A percentile compares a stretch with the other conserved stretches of the same genome.
Evolutionary conservation across 2,329 filamentous ascomycete genomes (phyloP).

Genomic region (Diaporthe velutina): DNA sequence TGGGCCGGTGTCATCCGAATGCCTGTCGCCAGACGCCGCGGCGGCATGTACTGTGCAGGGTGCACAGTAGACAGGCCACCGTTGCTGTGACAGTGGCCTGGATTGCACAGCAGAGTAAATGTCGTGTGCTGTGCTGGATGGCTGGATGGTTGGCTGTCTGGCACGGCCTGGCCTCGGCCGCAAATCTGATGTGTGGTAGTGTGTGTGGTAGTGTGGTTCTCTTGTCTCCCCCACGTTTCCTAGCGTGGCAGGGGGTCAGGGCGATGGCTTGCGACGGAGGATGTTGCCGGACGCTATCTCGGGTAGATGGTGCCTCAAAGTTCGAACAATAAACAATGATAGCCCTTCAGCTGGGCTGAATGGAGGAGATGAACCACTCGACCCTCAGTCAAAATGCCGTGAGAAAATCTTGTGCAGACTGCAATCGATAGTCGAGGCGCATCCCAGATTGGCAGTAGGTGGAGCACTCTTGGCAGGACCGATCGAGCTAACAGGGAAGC

Average conservation of each 20-base stretch:
- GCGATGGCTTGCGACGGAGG: not conserved
- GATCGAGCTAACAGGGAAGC: constrained; percentile 21
- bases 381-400: not conserved
- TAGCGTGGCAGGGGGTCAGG: constrained; percentile 20
- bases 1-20: constrained; percentile 29
- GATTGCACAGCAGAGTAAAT: not conserved
- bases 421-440: constrained; percentile 23
- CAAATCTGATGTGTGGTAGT: not conserved
- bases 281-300: not conserved
- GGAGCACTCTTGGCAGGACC: constrained; percentile 21
- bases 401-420: not conserved
- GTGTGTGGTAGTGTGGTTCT: not conserved
- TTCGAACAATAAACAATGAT: not conserved
- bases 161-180: constrained; percentile 1
- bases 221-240: constrained; percentile 20
- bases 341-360: not conserved
- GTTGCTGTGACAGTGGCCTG: not conserved
- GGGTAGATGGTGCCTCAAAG: not conserved
- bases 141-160: not conserved
- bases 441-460: constrained; percentile 13
- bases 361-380: not conserved
- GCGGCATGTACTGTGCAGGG: constrained; percentile 3
- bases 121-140: not conserved
- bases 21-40: constrained; percentile 25
- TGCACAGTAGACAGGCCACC: not conserved